Evolutionary conservation across 1,284 basidiomycete species (phyloP).

Genomic region (Marasmius sp.): DNA sequence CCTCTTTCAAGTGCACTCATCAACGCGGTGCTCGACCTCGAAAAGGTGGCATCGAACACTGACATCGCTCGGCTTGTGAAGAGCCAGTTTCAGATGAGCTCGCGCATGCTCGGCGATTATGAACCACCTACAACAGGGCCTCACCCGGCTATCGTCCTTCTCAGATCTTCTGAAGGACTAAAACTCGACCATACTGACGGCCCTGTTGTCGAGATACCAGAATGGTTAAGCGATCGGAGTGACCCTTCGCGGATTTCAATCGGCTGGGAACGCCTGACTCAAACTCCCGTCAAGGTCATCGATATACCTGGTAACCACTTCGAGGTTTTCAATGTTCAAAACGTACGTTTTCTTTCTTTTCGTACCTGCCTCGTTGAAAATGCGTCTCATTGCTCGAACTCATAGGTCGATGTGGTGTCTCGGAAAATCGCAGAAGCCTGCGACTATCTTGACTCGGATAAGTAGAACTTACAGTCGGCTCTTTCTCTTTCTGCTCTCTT

Average conservation of each 20-base stretch:
- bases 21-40: slow-evolving; percentile 32
- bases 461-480: no score
- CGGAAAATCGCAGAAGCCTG: slow-evolving; percentile 6
- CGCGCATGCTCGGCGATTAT: slow-evolving; percentile 15
- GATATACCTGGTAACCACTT: slow-evolving; percentile 72
- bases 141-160: slow-evolving; percentile 39
- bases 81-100: slow-evolving; percentile 15
- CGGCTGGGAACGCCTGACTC: slow-evolving; percentile 51
- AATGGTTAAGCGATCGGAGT: slow-evolving; percentile 52
- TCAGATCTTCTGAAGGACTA: slow-evolving; percentile 46
- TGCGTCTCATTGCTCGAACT: neutral
- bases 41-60: slow-evolving; percentile 12
- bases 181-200: slow-evolving; percentile 20
- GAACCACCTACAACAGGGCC: slow-evolving; percentile 9
- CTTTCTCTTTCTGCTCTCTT: no score
- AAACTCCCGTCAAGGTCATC: slow-evolving; percentile 37
- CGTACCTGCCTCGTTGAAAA: neutral
- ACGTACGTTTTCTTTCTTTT: neutral
- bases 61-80: slow-evolving; percentile 15
- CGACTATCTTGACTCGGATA: neutral
- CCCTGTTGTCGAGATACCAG: slow-evolving; percentile 29
- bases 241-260: slow-evolving; percentile 30
- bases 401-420: slow-evolving; percentile 5
- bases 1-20: slow-evolving; percentile 53
- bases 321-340: slow-evolving; percentile 43